Evolutionary conservation across 352 stramenopile species (phyloP), one percentile per base, ranked within the genome.

Genomic region (Phytophthora sansomeana): DNA sequence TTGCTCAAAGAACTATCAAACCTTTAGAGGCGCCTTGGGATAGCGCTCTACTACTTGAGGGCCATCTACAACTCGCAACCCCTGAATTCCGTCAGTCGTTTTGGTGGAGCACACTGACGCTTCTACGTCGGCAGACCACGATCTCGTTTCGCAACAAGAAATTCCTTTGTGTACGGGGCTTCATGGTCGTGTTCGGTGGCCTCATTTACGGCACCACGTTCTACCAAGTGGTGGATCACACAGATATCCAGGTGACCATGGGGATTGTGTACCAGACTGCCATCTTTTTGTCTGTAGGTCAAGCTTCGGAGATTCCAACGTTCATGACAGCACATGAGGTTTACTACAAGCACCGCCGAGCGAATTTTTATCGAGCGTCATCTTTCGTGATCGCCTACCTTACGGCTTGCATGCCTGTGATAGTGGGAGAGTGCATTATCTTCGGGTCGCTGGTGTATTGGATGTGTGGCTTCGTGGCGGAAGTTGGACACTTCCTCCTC

Each of bases 221-320:
- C 17, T 80, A 30, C n/a, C 36, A 55, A 14, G n/a, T n/a, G n/a
- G 28, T 81, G 5, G 68, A 74, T 11, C 46, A 65, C 28, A 69
- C 57, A 1, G 61, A 74, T 17, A 49, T 75, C n/a, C 58, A 75
- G 52, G 48, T 73, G 24, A 53, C 90, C 68, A 95, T n/a, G n/a
- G n/a, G n/a, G n/a, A n/a, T n/a, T 30, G 60, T 96, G 2, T 96
- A 94, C 59, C 77, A 86, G 33, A 78, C 67, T 32, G 74, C 86
- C 26, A 83, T 97, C 58, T 95, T 91, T 48, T 64, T 91, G 8
- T 78, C 79, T 8, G 51, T 96, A 47, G 79, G 80, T 32, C 73
- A n/a, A n/a, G n/a, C n/a, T n/a, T n/a, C 57, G 3, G 56, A 72
- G 28, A 57, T 67, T 21, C 56, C 56, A 19, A 44, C 19, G 10